Evolutionary conservation across 306 rosid species (phyloP).

Genomic region (Malus asiatica): DNA sequence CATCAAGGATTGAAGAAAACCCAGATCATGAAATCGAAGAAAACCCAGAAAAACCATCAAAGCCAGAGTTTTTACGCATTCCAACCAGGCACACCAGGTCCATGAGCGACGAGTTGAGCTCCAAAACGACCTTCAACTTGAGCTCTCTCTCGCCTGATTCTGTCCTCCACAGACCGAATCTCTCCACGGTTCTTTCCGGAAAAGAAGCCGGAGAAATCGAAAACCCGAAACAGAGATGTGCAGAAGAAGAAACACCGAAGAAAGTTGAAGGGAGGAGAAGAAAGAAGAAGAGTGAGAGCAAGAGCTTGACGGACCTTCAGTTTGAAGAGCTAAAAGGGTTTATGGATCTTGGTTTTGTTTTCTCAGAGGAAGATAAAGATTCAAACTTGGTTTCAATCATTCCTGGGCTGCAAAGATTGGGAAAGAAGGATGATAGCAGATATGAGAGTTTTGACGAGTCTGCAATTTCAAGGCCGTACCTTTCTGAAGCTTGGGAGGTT

Average conservation of each 20-base stretch:
- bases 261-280: constrained; percentile 1
- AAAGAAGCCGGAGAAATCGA: constrained; percentile 35
- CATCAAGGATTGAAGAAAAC: constrained; percentile 22
- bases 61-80: constrained; percentile 23
- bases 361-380: constrained; percentile 68
- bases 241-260: constrained; percentile 10
- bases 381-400: constrained; percentile 69
- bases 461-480: constrained; percentile 63
- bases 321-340: constrained; percentile 84
- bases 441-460: constrained; percentile 21
- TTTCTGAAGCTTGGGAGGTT: constrained; percentile 78
- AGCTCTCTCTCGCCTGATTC: constrained; percentile 43
- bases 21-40: constrained; percentile 20
- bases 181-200: constrained; percentile 41
- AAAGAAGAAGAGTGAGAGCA: constrained; percentile 38
- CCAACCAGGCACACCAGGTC: constrained; percentile 41
- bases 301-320: constrained; percentile 81
- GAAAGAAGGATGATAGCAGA: constrained; percentile 27
- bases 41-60: constrained; percentile 12
- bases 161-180: constrained; percentile 36
- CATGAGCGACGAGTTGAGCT: constrained; percentile 56
- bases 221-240: not conserved
- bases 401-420: constrained; percentile 80
- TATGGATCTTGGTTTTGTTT: constrained; percentile 85
- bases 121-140: constrained; percentile 32